Evolutionary conservation across 202 grass and related monocot genomes (phyloP), one percentile per base, ranked within the genome.

Genomic region (Zizania palustris): DNA sequence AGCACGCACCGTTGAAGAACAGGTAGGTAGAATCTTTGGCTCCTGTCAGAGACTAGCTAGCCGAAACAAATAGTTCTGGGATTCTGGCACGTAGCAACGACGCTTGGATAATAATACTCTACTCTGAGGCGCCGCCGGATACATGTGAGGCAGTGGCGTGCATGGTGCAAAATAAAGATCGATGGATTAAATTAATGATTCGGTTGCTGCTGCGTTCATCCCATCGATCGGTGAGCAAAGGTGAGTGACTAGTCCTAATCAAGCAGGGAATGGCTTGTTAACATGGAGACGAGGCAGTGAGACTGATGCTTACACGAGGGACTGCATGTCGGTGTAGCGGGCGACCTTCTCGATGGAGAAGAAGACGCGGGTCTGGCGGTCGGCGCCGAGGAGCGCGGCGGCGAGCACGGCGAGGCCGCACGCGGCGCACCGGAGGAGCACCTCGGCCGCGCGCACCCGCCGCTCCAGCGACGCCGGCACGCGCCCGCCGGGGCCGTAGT

Each of bases 261-360:
- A 43, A 65, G 48, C 22, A 56, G 9, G 20, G 7, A 19, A 60
- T 4, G 11, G 40, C 36, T 59, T 49, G 20, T 11, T 20, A 16
- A 73, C 18, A 21, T 18, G 39, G 5, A 71, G 46, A 6, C 33
- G 46, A 57, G 15, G 16, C 11, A 69, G n/a, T n/a, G n/a, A n/a
- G 28, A 28, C 28, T 28, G 28, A 28, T 28, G 28, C 91, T 92
- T 88, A 98, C 96, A 85, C 89, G 73, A 98, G 69, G 48, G 89
- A 76, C 75, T 95, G 93, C 85, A 92, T 87, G 61, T 94, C 85
- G 51, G 89, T 92, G 87, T 87, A 98, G 6, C 73, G 87, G 71
- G 96, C 96, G 71, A 75, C 76, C 91, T 83, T 90, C 79, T 88
- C 18, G 69, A 95, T 19, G 55, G 96, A 89, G 87, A 98, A 87